A percentile compares a stretch with the other conserved stretches of the same genome.
These are phyloP conservation scores for Aspergillus homomorphus DNA, from an alignment of 495 filamentous ascomycete species.

Conservation along the genomic window DNA sequence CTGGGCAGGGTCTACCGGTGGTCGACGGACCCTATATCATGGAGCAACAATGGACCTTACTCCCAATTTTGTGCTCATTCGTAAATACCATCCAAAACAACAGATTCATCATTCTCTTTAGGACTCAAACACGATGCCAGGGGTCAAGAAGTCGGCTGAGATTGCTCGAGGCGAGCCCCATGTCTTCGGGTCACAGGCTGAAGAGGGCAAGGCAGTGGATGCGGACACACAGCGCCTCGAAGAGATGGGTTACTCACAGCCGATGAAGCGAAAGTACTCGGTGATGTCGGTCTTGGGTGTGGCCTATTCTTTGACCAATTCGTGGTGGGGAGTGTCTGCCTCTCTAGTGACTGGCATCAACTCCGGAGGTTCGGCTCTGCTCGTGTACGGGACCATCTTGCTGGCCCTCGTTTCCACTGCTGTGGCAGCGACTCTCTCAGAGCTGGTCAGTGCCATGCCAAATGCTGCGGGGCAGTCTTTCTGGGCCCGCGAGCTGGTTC, in stretches of 20 bases:
- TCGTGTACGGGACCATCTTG: conserved; percentile 56
- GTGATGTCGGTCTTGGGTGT: conserved; percentile 55
- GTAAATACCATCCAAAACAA: no score
- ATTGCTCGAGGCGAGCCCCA: no score
- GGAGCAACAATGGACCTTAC: no score
- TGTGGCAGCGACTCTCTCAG: conserved; percentile 52
- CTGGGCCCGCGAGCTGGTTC: conserved; percentile 56
- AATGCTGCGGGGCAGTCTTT: conserved; percentile 60
- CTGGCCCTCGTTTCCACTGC: conserved; percentile 52
- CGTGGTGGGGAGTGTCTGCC: conserved; percentile 59
- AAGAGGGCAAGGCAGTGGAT: no score
- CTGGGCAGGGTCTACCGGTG: no score
- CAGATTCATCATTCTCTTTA: no score
- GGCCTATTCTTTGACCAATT: conserved; percentile 56
- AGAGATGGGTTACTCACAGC: conserved; percentile 56
- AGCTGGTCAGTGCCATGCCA: conserved; percentile 52
- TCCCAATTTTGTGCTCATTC: no score
- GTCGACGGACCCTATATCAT: no score
- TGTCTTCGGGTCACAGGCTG: no score
- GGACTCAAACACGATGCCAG: no score
- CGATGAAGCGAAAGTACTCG: conserved; percentile 54
- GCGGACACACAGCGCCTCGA: conserved; percentile 26
- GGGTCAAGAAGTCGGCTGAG: no score
- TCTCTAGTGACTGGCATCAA: conserved; percentile 57
- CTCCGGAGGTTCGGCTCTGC: conserved; percentile 52